Evolutionary conservation across 768 basidiomycete genomes (phyloP), one percentile per base, ranked within the genome.

Genomic region (Tulasnella calospora): DNA sequence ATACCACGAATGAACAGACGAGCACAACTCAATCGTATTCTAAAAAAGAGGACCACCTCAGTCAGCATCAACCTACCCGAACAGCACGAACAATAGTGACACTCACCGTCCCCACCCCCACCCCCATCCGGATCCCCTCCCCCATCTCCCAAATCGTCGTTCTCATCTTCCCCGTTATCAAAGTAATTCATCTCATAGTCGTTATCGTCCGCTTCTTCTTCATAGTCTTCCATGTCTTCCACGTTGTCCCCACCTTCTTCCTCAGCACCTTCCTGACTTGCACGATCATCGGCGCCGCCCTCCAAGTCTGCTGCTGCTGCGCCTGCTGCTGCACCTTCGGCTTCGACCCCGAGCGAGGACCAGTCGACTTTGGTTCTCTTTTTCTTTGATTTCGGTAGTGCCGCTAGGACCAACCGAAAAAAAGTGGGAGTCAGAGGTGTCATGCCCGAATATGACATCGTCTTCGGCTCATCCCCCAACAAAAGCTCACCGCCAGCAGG

Each of bases 111-210:
- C 3, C 89, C 92, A 51, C 89, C 91, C 40, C 89, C 92, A 55
- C 88, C 92, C 23, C 89, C 92, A 19, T 84, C 88, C 5, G 88
- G 92, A 27, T 57, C 55, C 23, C 55, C 55, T 13, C 87, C 91
- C 0, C 89, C 91, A 12, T 89, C 94, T 7, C 91, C 93, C 30
- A 93, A 83, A 81, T 94, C 91, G 76, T 88, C 84, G 82, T 95
- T 92, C 74, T 95, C 94, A 4, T 87, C 90, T 84, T 94, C 94
- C 23, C 94, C 94, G 76, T 94, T 94, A 83, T 95, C 94, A 83
- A 95, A 95, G 87, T 95, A 95, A 82, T 95, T 94, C 80, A 92
- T 92, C 3, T 92, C 94, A 80, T 95, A 95, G 80, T 95, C 94
- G 81, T 95, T 94, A 84, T 95, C 94, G 82, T 94, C 94, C 19